Base-by-base conservation (phyloP, 2,329 filamentous ascomycete species). In the Pezicula neosporulosa region DNA sequence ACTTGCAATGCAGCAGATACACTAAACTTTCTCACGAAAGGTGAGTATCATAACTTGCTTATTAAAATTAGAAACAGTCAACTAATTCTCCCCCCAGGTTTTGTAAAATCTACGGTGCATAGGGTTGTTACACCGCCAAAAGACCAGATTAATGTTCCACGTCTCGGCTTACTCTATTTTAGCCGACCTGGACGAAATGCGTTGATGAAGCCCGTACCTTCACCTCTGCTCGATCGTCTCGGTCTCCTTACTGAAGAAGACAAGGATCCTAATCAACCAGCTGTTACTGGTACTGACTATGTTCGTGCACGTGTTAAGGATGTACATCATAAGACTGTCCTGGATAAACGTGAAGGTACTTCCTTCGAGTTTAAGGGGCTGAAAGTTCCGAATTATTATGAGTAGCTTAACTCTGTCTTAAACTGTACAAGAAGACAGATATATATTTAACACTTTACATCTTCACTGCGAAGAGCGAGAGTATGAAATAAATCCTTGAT, bases 1-100 rank as follows among this genome's bases (percentile, higher is more conserved):
- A 77, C 75, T 0, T 73, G 77, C 38, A 78, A 78, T 49, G 72
- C 74, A 0, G 74, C 72, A 7, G 76, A 79, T 57, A 68, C 73
- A 0, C 54, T 78, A 16, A 67, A 74, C 30, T 75, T 77, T 37
- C 65, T 78, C 33, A 77, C 75, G 5, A 69, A 69, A 7, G 68
- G 56, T 56, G 19, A 43, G 49, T 50, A 12, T 37, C 38, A 9
- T 15, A 33, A 18, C 4, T 7, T 13, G 28, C 19, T 13, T 44
- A 33, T 38, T 6, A 24, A 24, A 38, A 44, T 41, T 48, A 3
- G 48, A 16, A 7, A 7, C 24, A 10, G 6, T 12, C 37, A 52
- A 41, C 49, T 57, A 44, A 47, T 15, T 53, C 44, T 47, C 55
- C 47, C n/a, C 43, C 39, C 66, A 70, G 72, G 75, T 1, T 74